Percentiles rank a stretch among this genome's conserved stretches.
These are phyloP conservation scores for Sporopachydermia lactativora DNA, from an alignment of 805 yeast species.

Conservation along the genomic window DNA sequence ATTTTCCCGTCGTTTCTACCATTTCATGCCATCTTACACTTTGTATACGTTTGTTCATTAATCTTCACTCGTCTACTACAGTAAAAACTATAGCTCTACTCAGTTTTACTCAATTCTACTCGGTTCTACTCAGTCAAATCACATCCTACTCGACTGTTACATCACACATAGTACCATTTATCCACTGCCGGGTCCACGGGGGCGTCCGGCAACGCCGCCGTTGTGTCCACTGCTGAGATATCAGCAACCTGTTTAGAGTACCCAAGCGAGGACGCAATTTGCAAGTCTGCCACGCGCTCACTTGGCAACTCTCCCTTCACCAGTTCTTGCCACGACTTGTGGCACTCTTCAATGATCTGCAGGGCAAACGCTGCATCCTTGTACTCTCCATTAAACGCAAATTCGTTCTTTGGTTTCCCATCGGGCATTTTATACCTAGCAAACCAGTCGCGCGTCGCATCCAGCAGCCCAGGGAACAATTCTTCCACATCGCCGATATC, in stretches of 20 bases:
- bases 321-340: constrained; percentile 71
- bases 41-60: too few relatives aligned
- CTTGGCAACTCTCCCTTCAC: constrained; percentile 48
- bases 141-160: too few relatives aligned
- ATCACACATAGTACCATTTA: constrained; percentile 91
- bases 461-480: constrained; percentile 82
- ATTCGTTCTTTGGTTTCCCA: constrained; percentile 92
- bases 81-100: too few relatives aligned
- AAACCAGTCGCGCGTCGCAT: constrained; percentile 97
- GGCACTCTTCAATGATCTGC: constrained; percentile 69
- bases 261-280: constrained; percentile 61
- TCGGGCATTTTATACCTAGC: constrained; percentile 96
- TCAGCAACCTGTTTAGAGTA: constrained; percentile 29
- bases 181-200: constrained; percentile 94
- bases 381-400: constrained; percentile 93
- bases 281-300: constrained; percentile 39
- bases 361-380: constrained; percentile 78
- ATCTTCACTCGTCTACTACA: too few relatives aligned
- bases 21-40: too few relatives aligned
- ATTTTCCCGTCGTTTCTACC: too few relatives aligned
- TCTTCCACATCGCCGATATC: constrained; percentile 86
- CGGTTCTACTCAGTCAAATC: too few relatives aligned
- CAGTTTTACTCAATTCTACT: too few relatives aligned
- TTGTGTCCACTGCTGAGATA: constrained; percentile 18
- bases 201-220: constrained; percentile 59